phyloP scores from a whole-genome alignment of 2,329 filamentous ascomycete species.

The Aspergillaceae sp. region DNA sequence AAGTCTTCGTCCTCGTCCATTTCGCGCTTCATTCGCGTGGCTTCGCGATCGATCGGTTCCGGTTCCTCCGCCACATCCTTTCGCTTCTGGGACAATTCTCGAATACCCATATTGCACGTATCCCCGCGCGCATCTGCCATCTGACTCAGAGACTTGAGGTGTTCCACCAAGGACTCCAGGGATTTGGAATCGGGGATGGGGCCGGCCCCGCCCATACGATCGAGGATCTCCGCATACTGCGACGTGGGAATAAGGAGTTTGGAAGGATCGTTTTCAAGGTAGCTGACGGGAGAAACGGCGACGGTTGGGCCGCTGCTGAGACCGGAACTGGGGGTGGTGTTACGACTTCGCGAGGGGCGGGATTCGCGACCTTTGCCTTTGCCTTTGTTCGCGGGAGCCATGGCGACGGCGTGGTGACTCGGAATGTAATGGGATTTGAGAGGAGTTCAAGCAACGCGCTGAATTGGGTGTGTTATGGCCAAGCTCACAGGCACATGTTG shows the following conservation, averaged over 20 bases:
- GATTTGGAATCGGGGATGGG: constrained; percentile 41
- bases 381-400: constrained; percentile 40
- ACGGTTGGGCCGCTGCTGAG: constrained; percentile 39
- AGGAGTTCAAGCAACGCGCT: background rate
- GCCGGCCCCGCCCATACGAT: constrained; percentile 43
- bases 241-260: constrained; percentile 42
- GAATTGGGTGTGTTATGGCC: background rate
- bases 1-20: constrained; percentile 38
- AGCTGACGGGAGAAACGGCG: constrained; percentile 35
- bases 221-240: constrained; percentile 52
- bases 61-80: constrained; percentile 49
- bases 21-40: constrained; percentile 36
- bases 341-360: constrained; percentile 50
- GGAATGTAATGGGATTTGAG: background rate
- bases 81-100: constrained; percentile 49
- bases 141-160: constrained; percentile 49
- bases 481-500: background rate
- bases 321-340: constrained; percentile 54
- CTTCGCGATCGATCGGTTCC: constrained; percentile 40
- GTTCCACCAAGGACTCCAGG: constrained; percentile 43
- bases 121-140: constrained; percentile 50
- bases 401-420: constrained; percentile 10
- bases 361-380: constrained; percentile 48
- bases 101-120: constrained; percentile 51
- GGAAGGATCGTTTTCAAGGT: constrained; percentile 43